Evolutionary conservation across 2,329 filamentous ascomycete genomes (phyloP).

Genomic region (Calonectria leucothoes): DNA sequence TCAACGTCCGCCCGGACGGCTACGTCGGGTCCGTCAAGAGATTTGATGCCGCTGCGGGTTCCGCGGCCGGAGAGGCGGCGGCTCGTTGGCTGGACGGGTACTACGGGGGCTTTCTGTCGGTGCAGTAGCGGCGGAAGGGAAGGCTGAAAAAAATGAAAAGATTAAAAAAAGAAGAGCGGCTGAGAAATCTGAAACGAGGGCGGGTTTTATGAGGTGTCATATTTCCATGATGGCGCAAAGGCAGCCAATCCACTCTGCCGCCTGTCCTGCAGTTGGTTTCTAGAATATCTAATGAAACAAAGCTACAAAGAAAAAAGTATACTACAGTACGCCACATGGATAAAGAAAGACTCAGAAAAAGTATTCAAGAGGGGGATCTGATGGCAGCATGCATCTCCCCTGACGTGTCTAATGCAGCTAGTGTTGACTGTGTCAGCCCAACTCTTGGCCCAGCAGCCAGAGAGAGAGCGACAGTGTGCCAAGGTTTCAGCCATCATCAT

Average conservation of each 20-base stretch:
- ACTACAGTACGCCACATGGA: background rate
- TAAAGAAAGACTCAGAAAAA: background rate
- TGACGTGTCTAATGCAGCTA: background rate
- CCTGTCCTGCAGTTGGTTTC: background rate
- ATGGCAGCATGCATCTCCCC: background rate
- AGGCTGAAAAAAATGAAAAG: too few species aligned
- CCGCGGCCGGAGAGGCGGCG: slow-evolving; percentile 18
- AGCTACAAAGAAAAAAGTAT: background rate
- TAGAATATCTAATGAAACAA: slow-evolving; percentile 1
- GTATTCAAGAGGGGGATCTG: background rate
- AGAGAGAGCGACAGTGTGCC: background rate
- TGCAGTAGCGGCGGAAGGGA: background rate
- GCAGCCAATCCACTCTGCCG: background rate
- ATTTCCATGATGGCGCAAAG: background rate
- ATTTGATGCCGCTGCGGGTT: slow-evolving; percentile 9
- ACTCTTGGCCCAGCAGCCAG: background rate
- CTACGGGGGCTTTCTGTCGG: slow-evolving; percentile 25
- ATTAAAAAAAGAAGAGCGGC: background rate
- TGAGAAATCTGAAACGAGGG: background rate
- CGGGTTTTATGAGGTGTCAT: background rate
- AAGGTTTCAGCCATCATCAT: slow-evolving; percentile 3
- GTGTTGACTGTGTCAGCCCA: background rate
- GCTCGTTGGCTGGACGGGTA: slow-evolving; percentile 26
- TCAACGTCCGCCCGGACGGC: slow-evolving; percentile 35
- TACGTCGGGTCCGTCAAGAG: slow-evolving; percentile 36